phyloP scores from a whole-genome alignment of 345 rosid species.

The Moricandia arvensis region DNA sequence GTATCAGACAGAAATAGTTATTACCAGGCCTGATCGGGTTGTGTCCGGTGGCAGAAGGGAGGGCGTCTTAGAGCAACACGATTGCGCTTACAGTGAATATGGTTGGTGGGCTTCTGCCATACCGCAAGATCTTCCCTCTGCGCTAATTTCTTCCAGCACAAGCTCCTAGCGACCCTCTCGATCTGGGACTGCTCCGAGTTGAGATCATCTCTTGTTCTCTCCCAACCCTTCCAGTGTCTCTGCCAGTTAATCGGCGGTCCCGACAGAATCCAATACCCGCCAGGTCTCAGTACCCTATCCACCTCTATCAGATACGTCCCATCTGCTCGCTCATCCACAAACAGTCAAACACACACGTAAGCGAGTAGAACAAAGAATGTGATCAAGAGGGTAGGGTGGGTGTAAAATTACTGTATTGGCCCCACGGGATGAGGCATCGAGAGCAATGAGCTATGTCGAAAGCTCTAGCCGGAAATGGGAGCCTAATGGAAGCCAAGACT shows the following conservation, averaged over 20 bases:
- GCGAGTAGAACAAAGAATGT: neutral
- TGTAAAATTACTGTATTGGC: constrained; percentile 47
- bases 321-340: constrained; percentile 45
- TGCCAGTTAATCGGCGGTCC: constrained; percentile 97
- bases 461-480: constrained; percentile 85
- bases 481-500: constrained; percentile 80
- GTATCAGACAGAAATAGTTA: too few relatives aligned
- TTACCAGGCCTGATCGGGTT: constrained; percentile 83
- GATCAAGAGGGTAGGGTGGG: neutral
- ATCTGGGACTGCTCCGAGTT: constrained; percentile 56
- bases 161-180: constrained; percentile 58
- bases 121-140: constrained; percentile 69
- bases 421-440: constrained; percentile 97
- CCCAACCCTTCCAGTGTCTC: constrained; percentile 78
- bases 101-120: constrained; percentile 90
- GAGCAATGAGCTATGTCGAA: constrained; percentile 98
- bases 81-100: constrained; percentile 64
- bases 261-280: constrained; percentile 86
- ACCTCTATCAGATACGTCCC: constrained; percentile 83
- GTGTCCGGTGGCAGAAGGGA: constrained; percentile 53
- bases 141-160: constrained; percentile 79
- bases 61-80: constrained; percentile 59
- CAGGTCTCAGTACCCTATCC: constrained; percentile 81
- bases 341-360: neutral
- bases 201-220: constrained; percentile 57